Evolutionary conservation across 2,329 filamentous ascomycete genomes (phyloP), one percentile per base, ranked within the genome.

Genomic region (Fusarium subglutinans): DNA sequence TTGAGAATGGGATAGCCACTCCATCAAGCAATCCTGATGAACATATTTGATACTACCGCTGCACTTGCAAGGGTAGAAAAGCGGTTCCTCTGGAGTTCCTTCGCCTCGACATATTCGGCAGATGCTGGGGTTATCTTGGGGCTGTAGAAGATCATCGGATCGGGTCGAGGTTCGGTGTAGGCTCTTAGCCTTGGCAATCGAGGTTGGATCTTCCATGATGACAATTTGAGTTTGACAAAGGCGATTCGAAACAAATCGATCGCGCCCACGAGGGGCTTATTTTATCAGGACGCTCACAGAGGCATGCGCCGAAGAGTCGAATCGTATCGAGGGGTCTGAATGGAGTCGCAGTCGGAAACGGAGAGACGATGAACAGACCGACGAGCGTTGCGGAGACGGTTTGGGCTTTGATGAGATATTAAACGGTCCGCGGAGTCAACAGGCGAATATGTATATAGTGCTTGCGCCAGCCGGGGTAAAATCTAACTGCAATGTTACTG

Each of bases 1-100:
- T 82, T 99, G 95, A 4, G 96, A 98, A 83, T 99, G 97, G 56
- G 95, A 96, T 28, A 99, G 88, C 96, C 96, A 99, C 84, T 98
- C 95, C 93, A 99, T 98, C 83, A 99, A 86, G 82, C 96, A 99
- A 81, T 97, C 94, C 83, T 99, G 96, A 82, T 99, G 96, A 70
- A 99, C 96, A 80, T 93, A 98, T 85, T 98, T 98, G 85, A 99
- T 99, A 84, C 96, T 98, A 65, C 96, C 96, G 80, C 94, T 98
- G 86, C 96, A 99, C 87, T 98, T 98, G 91, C 96, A 99, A 11
- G 96, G 96, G 81, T 97, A 96, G 86, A 98, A 99, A 44, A 99
- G 89, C 67, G 94, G 95, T 80, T 98, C 96, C 8, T 93, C 89
- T 8, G 88, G 83, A 3, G 93, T 93, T 63, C 90, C 94, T 83